Base-by-base conservation (phyloP, 2,329 filamentous ascomycete species). In the Aspergillus hortae region DNA sequence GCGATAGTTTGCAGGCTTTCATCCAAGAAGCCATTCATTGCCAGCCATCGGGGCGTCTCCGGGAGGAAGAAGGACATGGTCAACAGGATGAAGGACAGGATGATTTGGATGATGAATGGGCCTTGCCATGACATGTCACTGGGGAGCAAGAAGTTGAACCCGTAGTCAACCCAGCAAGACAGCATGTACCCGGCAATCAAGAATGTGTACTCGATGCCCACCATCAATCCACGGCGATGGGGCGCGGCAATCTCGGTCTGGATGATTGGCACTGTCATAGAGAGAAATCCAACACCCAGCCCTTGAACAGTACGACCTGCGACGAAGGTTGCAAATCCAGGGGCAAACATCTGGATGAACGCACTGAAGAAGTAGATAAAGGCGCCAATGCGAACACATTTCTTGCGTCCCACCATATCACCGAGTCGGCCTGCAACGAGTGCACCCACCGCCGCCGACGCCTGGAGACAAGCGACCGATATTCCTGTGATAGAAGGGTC, bases 1-100 rank as follows among this genome's bases (percentile, higher is more conserved):
- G 72, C 72, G n/a, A 74, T 60, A 0, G 70, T 74, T 48, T 72
- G 71, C 5, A 74, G 60, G 47, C 64, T 64, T 52, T 74, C 71
- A 41, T 71, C 46, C 62, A 66, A 66, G 47, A 72, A 73, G 0
- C 70, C 71, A 49, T 73, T 74, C 45, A 66, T 67, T 10, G 71
- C 72, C 4, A 76, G 60, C 71, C 73, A 75, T 38, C 70, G 64
- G 15, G 71, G 70, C 0, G 70, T 73, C 44, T 73, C 69, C 2
- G 71, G 71, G 1, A 71, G 60, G 56, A 70, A 67, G 52, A 70
- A 69, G 0, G 68, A 69, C 67, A 70, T 70, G 44, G 48, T 52
- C 6, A 70, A 52, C n/a, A 70, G 44, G 44, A 70, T 53, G 46
- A 70, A 65, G 1, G 67, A 66, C 5, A 71, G 54, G 1, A 55